Evolutionary conservation across 331 rosid species (phyloP).

Genomic region (Cydonia oblonga): DNA sequence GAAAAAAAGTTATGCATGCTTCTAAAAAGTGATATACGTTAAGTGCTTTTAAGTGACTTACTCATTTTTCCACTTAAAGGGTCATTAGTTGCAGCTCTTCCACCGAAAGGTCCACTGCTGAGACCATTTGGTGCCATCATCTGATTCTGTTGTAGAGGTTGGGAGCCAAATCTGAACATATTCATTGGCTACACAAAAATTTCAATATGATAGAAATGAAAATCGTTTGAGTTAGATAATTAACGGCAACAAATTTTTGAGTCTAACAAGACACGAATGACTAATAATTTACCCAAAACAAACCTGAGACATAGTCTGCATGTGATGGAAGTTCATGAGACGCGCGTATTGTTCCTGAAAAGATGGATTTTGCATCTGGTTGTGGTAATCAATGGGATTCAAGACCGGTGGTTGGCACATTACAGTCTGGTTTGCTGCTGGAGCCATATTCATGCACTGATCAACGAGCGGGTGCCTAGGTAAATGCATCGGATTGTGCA

Average conservation of each 20-base stretch:
- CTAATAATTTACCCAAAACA: not conserved
- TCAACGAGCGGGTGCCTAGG: slow-evolving; percentile 35
- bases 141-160: slow-evolving; percentile 36
- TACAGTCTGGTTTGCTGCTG: slow-evolving; percentile 39
- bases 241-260: not conserved
- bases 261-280: not conserved
- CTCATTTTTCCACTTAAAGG: slow-evolving; percentile 39
- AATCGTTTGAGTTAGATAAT: not conserved
- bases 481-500: slow-evolving; percentile 45
- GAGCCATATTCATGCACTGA: slow-evolving; percentile 34
- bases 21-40: not conserved
- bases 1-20: not conserved
- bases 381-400: slow-evolving; percentile 46
- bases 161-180: slow-evolving; percentile 47
- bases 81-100: slow-evolving; percentile 30
- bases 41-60: slow-evolving; percentile 13
- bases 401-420: slow-evolving; percentile 46
- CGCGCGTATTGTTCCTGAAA: slow-evolving; percentile 57
- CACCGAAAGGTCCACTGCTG: slow-evolving; percentile 27
- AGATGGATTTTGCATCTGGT: slow-evolving; percentile 50
- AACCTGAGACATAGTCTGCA: slow-evolving; percentile 71
- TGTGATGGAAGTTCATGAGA: slow-evolving; percentile 57
- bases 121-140: slow-evolving; percentile 28
- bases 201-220: not conserved
- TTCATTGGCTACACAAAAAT: slow-evolving; percentile 43